These are phyloP conservation scores for Aureobasidium pullulans DNA, from an alignment of 2,329 filamentous ascomycete species.

Conservation along the genomic window DNA sequence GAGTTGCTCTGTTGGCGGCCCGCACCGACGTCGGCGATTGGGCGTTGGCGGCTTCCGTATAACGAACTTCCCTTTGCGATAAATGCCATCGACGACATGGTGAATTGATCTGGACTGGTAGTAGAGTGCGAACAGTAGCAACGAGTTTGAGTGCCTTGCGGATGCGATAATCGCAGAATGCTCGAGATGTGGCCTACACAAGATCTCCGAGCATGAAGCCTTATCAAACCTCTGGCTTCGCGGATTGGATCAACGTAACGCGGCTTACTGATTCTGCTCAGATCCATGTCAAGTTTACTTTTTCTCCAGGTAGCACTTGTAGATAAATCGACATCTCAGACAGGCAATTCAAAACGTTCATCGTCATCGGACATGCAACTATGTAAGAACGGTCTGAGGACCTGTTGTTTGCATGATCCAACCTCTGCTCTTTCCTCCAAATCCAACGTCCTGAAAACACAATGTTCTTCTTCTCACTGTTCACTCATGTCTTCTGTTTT, in stretches of 20 bases:
- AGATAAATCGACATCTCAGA: not conserved
- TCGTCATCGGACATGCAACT: not conserved
- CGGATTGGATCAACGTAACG: slow-evolving; percentile 11
- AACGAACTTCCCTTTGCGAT: not conserved
- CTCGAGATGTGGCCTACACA: not conserved
- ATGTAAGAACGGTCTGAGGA: not conserved
- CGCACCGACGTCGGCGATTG: not conserved
- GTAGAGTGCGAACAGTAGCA: not conserved
- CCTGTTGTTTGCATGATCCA: not conserved
- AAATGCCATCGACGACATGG: not conserved
- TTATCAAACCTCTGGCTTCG: not conserved
- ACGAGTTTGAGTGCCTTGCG: no score
- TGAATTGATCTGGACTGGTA: not conserved
- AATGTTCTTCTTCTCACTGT: slow-evolving; percentile 10
- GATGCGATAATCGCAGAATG: no score
- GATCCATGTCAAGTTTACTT: not conserved
- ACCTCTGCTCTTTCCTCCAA: not conserved
- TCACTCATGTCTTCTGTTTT: slow-evolving; percentile 10
- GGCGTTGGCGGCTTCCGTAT: not conserved
- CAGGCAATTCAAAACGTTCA: not conserved
- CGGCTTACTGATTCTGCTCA: not conserved
- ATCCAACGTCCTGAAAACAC: not conserved
- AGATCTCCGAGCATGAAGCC: not conserved
- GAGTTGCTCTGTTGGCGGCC: not conserved
- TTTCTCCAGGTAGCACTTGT: not conserved